Percentiles rank a stretch among this genome's conserved stretches.
Conservation (phyloP, 345 rosid genomes). For the Gossypium australe region DNA sequence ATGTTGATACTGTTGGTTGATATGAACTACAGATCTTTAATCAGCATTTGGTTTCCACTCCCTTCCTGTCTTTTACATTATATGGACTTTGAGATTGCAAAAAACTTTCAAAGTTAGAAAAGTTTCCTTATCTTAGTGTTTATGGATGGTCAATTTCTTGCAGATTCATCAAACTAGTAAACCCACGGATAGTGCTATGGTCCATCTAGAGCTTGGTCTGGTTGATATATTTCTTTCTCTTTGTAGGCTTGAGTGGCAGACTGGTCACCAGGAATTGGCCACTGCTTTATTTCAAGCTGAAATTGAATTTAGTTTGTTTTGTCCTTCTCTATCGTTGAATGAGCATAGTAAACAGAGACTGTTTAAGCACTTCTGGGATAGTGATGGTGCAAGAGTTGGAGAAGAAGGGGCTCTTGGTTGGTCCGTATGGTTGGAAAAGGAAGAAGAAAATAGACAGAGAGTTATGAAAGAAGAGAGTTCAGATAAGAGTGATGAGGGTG, state of each 20-base stretch:
- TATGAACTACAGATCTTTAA: neutral
- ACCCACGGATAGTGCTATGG: slow-evolving; percentile 38
- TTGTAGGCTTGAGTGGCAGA: slow-evolving; percentile 96
- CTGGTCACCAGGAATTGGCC: slow-evolving; percentile 84
- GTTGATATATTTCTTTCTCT: slow-evolving; percentile 85
- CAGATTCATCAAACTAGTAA: slow-evolving; percentile 53
- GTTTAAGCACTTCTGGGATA: slow-evolving; percentile 93
- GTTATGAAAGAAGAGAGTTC: slow-evolving; percentile 52
- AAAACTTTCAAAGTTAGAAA: neutral
- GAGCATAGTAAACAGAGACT: slow-evolving; percentile 79
- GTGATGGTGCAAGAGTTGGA: slow-evolving; percentile 82
- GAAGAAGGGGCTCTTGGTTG: slow-evolving; percentile 95
- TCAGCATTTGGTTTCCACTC: neutral
- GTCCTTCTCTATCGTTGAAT: slow-evolving; percentile 62
- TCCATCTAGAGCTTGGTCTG: slow-evolving; percentile 70
- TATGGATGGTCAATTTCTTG: slow-evolving; percentile 19
- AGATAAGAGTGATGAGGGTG: slow-evolving; percentile 60
- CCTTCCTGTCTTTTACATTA: neutral
- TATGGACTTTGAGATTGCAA: neutral
- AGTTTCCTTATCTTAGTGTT: slow-evolving; percentile 1
- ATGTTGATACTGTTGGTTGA: neutral
- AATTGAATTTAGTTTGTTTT: slow-evolving; percentile 81
- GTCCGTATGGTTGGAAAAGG: slow-evolving; percentile 88
- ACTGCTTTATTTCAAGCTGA: slow-evolving; percentile 91
- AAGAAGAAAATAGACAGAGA: slow-evolving; percentile 83